Evolutionary conservation across 345 rosid genomes (phyloP).

Genomic region (Eucalyptus dawsonii): DNA sequence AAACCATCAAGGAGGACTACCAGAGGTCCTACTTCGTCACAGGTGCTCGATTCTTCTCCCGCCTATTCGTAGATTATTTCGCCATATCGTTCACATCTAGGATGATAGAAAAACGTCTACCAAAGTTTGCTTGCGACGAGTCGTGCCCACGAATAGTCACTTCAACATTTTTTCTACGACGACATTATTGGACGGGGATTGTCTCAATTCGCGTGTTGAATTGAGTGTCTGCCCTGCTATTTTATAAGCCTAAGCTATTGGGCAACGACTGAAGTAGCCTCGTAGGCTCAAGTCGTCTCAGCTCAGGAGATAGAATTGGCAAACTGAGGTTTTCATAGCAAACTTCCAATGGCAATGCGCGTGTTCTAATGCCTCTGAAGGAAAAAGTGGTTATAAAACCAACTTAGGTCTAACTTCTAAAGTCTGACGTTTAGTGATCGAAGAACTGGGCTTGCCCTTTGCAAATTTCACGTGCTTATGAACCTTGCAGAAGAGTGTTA

Average conservation of each 20-base stretch:
- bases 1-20: slow-evolving; percentile 61
- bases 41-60: slow-evolving; percentile 14
- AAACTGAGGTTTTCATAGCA: neutral
- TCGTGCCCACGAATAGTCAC: neutral
- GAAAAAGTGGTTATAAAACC: neutral
- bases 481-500: neutral
- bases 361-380: neutral
- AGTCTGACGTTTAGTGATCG: neutral
- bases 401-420: neutral
- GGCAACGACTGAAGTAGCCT: neutral
- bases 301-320: neutral
- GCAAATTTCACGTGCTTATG: neutral
- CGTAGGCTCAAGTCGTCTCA: neutral
- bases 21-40: slow-evolving; percentile 81
- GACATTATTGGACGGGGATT: neutral
- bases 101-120: neutral
- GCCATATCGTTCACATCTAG: neutral
- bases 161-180: neutral
- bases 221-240: neutral
- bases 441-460: neutral
- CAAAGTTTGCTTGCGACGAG: neutral
- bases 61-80: neutral
- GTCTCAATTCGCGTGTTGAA: neutral
- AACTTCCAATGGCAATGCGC: neutral
- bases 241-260: neutral